Conservation (phyloP, 257 asterid genomes). For the Plantago major region DNA sequence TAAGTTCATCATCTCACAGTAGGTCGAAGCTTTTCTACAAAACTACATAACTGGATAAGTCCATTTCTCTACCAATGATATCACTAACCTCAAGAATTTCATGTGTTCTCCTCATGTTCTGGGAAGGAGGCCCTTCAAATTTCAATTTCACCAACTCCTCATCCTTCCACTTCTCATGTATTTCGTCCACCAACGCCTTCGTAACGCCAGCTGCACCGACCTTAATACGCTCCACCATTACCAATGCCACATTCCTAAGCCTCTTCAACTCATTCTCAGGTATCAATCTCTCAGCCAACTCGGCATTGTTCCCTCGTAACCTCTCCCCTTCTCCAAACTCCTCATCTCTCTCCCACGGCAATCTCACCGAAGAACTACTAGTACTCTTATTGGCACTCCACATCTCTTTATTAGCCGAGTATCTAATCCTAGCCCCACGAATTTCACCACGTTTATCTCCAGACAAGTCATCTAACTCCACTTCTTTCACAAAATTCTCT, state of each 20-base stretch:
- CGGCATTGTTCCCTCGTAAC: conserved; percentile 35
- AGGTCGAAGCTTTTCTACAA: too few species aligned
- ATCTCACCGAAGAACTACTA: conserved; percentile 20
- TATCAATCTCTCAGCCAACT: conserved; percentile 57
- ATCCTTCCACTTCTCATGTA: conserved; percentile 69
- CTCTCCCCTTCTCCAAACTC: conserved; percentile 28
- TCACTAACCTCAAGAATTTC: conserved; percentile 74
- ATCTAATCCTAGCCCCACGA: conserved; percentile 20
- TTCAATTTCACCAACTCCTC: conserved; percentile 83
- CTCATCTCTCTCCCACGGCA: conserved; percentile 58
- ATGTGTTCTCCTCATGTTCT: conserved; percentile 81
- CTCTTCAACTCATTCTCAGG: conserved; percentile 81
- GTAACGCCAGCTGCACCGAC: conserved; percentile 83
- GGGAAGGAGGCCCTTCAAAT: conserved; percentile 78
- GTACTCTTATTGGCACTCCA: conserved; percentile 19
- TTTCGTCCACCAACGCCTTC: conserved; percentile 57
- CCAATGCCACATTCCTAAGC: conserved; percentile 67
- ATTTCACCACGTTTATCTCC: conserved; percentile 20
- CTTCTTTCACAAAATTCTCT: conserved; percentile 19
- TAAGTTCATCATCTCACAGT: neutral
- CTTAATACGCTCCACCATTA: conserved; percentile 76
- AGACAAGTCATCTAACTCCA: conserved; percentile 16
- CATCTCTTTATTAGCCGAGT: conserved; percentile 17
- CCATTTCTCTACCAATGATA: too few species aligned
- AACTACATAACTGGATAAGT: too few species aligned